Percentiles rank a stretch among this genome's conserved stretches.
Evolutionary conservation across 73 alveolate genomes (phyloP).

Genomic region (Tetrahymena borealis): DNA sequence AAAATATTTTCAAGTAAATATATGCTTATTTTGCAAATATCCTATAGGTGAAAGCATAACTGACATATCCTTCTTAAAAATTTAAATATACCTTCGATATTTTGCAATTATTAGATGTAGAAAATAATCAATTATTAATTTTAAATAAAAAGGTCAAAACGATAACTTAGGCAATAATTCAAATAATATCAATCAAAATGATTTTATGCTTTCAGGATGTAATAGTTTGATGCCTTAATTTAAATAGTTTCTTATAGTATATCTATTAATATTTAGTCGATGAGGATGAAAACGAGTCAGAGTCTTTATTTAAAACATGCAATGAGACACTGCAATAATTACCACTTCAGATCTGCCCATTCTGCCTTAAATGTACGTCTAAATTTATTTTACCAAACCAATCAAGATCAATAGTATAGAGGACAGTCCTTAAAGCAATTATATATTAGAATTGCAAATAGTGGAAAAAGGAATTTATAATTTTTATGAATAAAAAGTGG

Average conservation of each 20-base stretch:
- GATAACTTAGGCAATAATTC: not conserved
- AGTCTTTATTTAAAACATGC: not conserved
- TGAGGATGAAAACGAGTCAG: not conserved
- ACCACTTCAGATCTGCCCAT: not conserved
- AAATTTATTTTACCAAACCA: no score
- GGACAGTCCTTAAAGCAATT: no score
- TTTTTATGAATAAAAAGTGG: not conserved
- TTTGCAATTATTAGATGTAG: not conserved
- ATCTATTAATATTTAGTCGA: no score
- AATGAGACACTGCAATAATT: not conserved
- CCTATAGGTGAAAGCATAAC: no score
- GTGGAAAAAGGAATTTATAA: no score
- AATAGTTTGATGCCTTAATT: not conserved
- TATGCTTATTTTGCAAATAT: no score
- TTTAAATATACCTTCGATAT: no score
- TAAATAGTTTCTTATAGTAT: no score
- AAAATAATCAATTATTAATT: not conserved
- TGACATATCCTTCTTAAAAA: no score
- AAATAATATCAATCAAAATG: not conserved
- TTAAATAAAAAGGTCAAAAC: not conserved
- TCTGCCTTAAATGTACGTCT: not conserved
- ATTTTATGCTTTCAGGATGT: not conserved
- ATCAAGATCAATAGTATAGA: no score
- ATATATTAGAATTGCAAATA: no score
- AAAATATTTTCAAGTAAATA: not conserved